phyloP scores from a whole-genome alignment of 768 basidiomycete species.

The Serendipita sp. region DNA sequence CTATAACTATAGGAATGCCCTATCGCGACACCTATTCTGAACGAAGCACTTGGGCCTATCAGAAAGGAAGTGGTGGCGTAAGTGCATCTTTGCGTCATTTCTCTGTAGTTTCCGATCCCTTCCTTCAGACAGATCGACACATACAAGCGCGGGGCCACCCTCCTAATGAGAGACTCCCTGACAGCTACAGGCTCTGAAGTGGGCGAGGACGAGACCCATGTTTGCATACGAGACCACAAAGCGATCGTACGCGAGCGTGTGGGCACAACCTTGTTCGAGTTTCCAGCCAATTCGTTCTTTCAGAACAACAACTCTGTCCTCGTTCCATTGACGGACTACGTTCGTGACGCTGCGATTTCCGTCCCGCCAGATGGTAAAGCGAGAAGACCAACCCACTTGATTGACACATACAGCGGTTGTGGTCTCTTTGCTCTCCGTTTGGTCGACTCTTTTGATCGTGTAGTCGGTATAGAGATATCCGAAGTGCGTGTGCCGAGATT shows the following conservation, averaged over 20 bases:
- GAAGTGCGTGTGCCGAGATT: conserved; percentile 13
- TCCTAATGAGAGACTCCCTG: conserved; percentile 79
- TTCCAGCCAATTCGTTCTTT: conserved; percentile 82
- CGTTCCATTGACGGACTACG: conserved; percentile 68
- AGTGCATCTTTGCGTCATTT: conserved; percentile 14
- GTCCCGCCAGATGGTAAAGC: conserved; percentile 9
- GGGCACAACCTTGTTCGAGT: conserved; percentile 68
- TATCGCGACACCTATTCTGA: conserved; percentile 71
- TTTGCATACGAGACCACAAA: conserved; percentile 76
- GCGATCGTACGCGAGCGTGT: conserved; percentile 71
- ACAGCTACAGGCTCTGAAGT: conserved; percentile 25
- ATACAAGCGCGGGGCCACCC: conserved; percentile 78
- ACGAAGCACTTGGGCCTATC: conserved; percentile 43
- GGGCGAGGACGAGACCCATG: conserved; percentile 35
- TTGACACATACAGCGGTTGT: conserved; percentile 88
- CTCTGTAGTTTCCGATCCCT: neutral
- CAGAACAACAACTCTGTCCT: conserved; percentile 96
- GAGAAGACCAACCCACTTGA: conserved; percentile 52
- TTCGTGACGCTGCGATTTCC: conserved; percentile 51
- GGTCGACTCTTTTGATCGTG: conserved; percentile 51
- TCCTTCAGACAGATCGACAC: conserved; percentile 49
- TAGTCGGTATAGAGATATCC: conserved; percentile 82
- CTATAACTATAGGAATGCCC: conserved; percentile 89
- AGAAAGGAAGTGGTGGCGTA: conserved; percentile 57
- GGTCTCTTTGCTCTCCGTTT: conserved; percentile 81